These are phyloP conservation scores for Aspergillus alliaceus DNA, from an alignment of 2,329 filamentous ascomycete species.

Conservation along the genomic window DNA sequence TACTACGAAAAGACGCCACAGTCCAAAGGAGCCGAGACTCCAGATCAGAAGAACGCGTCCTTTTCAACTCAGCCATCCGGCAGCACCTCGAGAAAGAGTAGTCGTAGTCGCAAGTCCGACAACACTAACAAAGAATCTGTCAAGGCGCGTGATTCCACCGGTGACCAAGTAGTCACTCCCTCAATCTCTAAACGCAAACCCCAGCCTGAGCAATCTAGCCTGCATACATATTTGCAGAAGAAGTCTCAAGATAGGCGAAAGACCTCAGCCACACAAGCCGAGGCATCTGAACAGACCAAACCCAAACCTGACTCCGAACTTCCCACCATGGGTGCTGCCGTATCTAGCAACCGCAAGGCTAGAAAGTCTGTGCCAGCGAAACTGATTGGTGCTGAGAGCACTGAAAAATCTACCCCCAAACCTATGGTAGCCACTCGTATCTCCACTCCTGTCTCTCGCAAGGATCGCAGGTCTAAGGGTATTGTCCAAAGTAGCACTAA, in stretches of 20 bases:
- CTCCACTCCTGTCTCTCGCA: constrained; percentile 13
- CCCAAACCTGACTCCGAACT: background rate
- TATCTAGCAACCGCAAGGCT: constrained; percentile 9
- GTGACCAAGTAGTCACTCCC: constrained; percentile 3
- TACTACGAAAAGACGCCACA: constrained; percentile 12
- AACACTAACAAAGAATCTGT: constrained; percentile 7
- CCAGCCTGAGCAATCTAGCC: constrained; percentile 10
- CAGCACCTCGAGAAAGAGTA: constrained; percentile 6
- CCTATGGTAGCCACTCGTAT: constrained; percentile 6
- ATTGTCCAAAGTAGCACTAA: constrained; percentile 6
- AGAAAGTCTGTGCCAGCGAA: constrained; percentile 20
- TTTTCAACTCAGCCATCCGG: constrained; percentile 7
- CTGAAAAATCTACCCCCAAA: constrained; percentile 3
- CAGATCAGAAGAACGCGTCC: constrained; percentile 5
- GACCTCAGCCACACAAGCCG: constrained; percentile 9
- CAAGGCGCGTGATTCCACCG: constrained; percentile 1
- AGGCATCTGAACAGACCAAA: constrained; percentile 6
- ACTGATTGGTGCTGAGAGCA: constrained; percentile 8
- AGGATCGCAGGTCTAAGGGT: constrained; percentile 11
- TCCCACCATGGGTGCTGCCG: constrained; percentile 3
- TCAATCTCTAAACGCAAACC: constrained; percentile 4
- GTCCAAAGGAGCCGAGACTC: constrained; percentile 10
- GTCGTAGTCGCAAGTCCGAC: constrained; percentile 9
- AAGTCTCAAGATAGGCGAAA: constrained; percentile 11
- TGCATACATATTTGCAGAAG: constrained; percentile 10